phyloP scores from a whole-genome alignment of 164 flowering plant species.

The Annona squamosa region DNA sequence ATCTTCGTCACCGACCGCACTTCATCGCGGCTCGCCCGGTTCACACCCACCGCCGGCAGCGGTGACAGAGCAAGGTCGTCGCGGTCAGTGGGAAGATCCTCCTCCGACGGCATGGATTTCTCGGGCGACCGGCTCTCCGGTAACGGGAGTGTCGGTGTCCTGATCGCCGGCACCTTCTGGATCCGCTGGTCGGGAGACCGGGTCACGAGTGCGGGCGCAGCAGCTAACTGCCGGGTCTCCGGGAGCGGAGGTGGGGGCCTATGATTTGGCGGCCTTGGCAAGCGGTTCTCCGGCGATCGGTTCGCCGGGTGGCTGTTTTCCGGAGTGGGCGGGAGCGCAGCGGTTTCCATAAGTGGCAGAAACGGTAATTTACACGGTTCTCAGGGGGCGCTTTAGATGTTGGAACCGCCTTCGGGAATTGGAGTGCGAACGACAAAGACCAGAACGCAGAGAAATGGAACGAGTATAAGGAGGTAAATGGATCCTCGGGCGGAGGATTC shows the following conservation, averaged over 20 bases:
- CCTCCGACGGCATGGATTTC: not conserved
- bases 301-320: not conserved
- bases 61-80: conserved; percentile 4
- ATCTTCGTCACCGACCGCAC: conserved; percentile 9
- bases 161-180: not conserved
- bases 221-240: not conserved
- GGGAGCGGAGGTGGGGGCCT: not conserved
- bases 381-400: not conserved
- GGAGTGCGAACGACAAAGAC: not conserved
- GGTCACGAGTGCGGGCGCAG: not conserved
- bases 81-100: not conserved
- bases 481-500: not conserved
- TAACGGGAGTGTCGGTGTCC: not conserved
- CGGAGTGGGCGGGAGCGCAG: not conserved
- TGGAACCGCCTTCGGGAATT: not conserved
- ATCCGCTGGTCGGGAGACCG: not conserved
- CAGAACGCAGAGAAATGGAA: not conserved
- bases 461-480: not conserved
- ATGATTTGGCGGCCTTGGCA: not conserved
- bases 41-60: conserved; percentile 18
- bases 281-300: not conserved
- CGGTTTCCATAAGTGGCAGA: not conserved
- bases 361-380: not conserved
- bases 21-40: conserved; percentile 17
- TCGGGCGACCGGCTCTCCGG: not conserved